Evolutionary conservation across 1,284 basidiomycete species (phyloP).

Genomic region (Pyrrhoderma noxium): DNA sequence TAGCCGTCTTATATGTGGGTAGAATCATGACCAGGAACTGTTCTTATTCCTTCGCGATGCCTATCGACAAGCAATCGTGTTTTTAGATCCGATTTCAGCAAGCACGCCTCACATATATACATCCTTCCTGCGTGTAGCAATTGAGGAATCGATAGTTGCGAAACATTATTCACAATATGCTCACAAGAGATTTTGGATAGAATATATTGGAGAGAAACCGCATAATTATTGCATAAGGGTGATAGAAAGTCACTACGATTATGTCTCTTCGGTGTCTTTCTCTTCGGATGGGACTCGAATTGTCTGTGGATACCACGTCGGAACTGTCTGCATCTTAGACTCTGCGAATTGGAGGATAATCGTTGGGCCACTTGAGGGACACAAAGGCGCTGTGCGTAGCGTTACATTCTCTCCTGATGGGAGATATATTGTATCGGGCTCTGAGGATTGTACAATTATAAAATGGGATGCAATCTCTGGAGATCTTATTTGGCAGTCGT

Average conservation of each 20-base stretch:
- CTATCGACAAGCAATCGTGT: background rate
- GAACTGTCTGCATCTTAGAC: background rate
- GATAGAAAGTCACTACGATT: background rate
- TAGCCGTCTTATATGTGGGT: too few species aligned
- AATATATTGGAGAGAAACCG: background rate
- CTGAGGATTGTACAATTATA: background rate
- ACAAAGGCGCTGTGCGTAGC: too few species aligned
- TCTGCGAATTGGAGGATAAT: too few species aligned
- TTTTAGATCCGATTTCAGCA: background rate
- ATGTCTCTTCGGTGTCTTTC: background rate
- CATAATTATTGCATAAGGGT: background rate
- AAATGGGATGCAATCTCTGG: background rate
- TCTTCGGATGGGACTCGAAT: background rate
- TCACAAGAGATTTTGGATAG: background rate
- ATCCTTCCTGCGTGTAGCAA: background rate
- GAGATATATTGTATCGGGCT: background rate
- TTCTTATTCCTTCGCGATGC: background rate
- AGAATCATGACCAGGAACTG: background rate
- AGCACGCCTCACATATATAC: slow-evolving; percentile 1
- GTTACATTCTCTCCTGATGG: slow-evolving; percentile 9
- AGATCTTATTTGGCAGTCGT: too few species aligned
- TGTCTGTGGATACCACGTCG: background rate
- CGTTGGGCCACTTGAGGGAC: too few species aligned
- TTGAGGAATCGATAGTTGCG: background rate
- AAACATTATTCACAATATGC: background rate